Base-by-base conservation (phyloP, 2,329 filamentous ascomycete species). In the Cercospora beticola region DNA sequence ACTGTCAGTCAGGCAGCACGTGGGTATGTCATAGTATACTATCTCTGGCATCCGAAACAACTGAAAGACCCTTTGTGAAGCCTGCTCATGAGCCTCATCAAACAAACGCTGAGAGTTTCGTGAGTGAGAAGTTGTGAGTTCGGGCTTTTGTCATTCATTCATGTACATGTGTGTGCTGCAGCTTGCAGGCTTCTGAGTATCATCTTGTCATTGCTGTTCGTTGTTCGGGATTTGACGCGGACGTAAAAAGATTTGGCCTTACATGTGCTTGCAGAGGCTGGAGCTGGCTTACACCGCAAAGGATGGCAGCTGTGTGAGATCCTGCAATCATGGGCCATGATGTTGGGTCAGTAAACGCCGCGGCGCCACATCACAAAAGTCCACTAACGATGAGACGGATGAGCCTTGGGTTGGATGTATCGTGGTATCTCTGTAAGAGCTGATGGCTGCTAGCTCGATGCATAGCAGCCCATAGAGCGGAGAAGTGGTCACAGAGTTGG, bases 391-490 rank as follows among this genome's bases (percentile, higher is more conserved):
- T 56, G 49, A 56, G 49, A 36, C 30, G 30, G 31, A 31, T 0
- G n/a, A 57, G 54, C 28, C 28, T 57, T 57, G 54, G 23, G 28
- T 33, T 14, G 30, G 56, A 59, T 18, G 30, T 59, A 59, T 36
- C 8, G n/a, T 21, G 16, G 28, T 31, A 30, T 33, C 9, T 28
- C 21, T 33, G 56, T 18, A 16, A 36, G 18, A 59, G 16, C 28
- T 59, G 56, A 59, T 59, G 56, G 56, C 31, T 59, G 56, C 56
- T 59, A 59, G 56, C 31, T 21, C 30, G 28, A 59, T 59, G 56
- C 56, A 31, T 8, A 31, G 28, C 56, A 59, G 56, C 28, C 18
- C 23, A n/a, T 56, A 7, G 6, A 56, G 23, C 49, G 23, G 49
- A 56, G 49, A 30, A 56, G 23, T 56, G 49, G 23, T 56, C 1